Conservation (phyloP, 148 eudicot species). For the Amaranthus cruentus region DNA sequence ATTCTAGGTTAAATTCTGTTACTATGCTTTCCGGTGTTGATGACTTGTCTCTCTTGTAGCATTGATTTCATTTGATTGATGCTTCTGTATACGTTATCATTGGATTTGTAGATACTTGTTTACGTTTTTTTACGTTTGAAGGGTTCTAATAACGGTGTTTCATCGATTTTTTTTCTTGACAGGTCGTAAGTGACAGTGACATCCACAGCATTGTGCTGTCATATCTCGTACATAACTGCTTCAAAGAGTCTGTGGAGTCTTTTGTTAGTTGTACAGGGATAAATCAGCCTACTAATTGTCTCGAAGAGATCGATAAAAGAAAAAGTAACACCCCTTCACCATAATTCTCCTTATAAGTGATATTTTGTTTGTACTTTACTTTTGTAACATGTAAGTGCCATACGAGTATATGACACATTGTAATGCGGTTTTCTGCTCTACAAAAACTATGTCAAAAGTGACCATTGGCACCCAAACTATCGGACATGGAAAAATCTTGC, state of each 20-base stretch:
- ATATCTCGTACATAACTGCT: conserved; percentile 91
- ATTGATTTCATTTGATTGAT: neutral
- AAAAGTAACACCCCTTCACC: conserved; percentile 46
- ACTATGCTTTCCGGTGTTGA: neutral
- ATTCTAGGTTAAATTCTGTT: neutral
- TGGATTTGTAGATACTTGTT: neutral
- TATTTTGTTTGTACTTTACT: neutral
- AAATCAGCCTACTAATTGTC: conserved; percentile 45
- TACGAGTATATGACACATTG: neutral
- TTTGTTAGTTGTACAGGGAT: conserved; percentile 55
- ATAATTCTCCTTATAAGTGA: neutral
- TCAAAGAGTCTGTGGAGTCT: conserved; percentile 69
- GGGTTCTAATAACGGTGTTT: neutral
- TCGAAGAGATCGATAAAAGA: conserved; percentile 85
- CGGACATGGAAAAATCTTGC: too few species aligned
- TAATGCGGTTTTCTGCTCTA: neutral
- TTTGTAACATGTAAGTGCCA: neutral
- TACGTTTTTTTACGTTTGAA: neutral
- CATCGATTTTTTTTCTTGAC: conserved; percentile 16
- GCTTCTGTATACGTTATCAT: neutral
- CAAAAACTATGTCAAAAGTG: too few species aligned
- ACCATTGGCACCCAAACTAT: too few species aligned
- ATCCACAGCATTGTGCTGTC: conserved; percentile 76
- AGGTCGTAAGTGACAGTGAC: conserved; percentile 66
- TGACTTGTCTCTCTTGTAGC: neutral